Conservation (phyloP, 1,284 basidiomycete species). For the Anthracocystis panici-leucophaei region DNA sequence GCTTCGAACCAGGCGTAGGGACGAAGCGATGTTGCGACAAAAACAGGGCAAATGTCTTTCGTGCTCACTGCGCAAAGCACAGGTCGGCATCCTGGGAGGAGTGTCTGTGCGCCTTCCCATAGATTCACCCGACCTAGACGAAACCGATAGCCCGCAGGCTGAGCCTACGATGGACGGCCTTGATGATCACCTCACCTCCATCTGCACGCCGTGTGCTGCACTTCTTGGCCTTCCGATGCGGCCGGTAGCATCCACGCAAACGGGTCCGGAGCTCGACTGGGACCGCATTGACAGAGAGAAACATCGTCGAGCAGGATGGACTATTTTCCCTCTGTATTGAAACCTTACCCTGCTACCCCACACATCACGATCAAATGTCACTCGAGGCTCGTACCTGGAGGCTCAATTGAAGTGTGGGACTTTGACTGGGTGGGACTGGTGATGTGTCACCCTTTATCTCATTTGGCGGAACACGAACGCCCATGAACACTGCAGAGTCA, state of each 20-base stretch:
- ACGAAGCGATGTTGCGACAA: slow-evolving; percentile 32
- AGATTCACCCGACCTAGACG: background rate
- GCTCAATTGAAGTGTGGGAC: no score
- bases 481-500: no score
- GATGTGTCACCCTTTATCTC: no score
- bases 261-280: slow-evolving; percentile 24
- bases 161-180: slow-evolving; percentile 15
- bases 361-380: background rate
- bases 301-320: slow-evolving; percentile 25
- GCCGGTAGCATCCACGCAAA: background rate
- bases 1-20: slow-evolving; percentile 22
- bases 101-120: slow-evolving; percentile 25
- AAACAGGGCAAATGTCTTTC: slow-evolving; percentile 49
- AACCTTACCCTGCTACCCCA: background rate
- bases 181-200: slow-evolving; percentile 35
- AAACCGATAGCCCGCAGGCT: background rate
- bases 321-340: slow-evolving; percentile 44
- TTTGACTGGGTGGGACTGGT: no score
- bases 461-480: no score
- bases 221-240: slow-evolving; percentile 34
- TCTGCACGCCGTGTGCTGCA: slow-evolving; percentile 39
- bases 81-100: slow-evolving; percentile 44
- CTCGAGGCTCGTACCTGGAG: background rate
- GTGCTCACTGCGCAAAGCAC: slow-evolving; percentile 43
- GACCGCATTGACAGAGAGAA: slow-evolving; percentile 26